Conservation (phyloP, 139 green algal genomes). For the Pleodorina starrii region DNA sequence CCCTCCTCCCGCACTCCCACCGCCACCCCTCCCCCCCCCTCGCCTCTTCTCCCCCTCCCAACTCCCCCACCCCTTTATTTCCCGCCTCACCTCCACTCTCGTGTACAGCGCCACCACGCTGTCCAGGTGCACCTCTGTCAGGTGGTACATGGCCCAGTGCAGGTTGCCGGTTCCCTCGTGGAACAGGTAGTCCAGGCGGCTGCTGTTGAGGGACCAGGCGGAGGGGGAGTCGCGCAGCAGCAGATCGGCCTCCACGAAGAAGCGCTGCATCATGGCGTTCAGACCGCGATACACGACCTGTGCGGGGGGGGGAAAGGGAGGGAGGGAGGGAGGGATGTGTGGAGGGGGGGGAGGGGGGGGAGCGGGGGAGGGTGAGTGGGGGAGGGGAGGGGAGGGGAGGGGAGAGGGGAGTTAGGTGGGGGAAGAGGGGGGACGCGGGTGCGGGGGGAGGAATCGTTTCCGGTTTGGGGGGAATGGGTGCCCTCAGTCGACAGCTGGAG, state of each 20-base stretch:
- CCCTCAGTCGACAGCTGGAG: too few species aligned
- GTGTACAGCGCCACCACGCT: constrained; percentile 20
- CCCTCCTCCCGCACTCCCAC: too few species aligned
- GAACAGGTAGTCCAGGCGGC: constrained; percentile 20
- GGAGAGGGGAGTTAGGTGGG: background rate
- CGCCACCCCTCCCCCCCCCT: too few species aligned
- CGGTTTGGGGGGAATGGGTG: too few species aligned
- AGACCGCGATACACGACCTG: constrained; percentile 46
- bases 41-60: too few species aligned
- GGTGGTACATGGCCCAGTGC: constrained; percentile 35
- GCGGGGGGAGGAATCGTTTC: too few species aligned
- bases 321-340: background rate
- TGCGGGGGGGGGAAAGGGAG: background rate
- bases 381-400: background rate
- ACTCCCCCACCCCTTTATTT: too few species aligned
- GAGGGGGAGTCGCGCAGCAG: constrained; percentile 28
- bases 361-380: background rate
- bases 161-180: constrained; percentile 44
- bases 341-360: background rate
- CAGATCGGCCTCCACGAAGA: constrained; percentile 47
- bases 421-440: background rate
- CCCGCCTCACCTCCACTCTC: constrained; percentile 21
- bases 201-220: constrained; percentile 40
- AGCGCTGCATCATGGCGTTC: constrained; percentile 49
- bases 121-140: constrained; percentile 16